These are phyloP conservation scores for Oropetium thomaeum DNA, from an alignment of 176 grass and related monocot genomes.

Conservation along the genomic window DNA sequence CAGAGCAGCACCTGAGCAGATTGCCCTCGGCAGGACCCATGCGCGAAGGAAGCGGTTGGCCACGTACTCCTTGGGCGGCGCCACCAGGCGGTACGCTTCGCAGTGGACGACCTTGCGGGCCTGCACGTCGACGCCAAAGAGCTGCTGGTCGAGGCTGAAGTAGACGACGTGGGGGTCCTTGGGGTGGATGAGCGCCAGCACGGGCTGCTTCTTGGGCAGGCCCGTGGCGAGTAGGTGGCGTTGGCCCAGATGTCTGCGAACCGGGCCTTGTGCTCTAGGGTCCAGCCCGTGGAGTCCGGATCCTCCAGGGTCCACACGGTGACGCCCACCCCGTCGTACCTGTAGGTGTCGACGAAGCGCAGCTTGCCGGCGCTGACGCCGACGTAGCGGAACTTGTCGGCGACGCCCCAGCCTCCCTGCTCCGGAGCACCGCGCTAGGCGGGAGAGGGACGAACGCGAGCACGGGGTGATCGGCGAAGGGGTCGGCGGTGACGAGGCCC, in stretches of 20 bases:
- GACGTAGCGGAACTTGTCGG: background rate
- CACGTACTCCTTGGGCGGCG: background rate
- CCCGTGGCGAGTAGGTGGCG: background rate
- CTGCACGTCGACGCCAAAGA: background rate
- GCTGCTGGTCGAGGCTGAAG: background rate
- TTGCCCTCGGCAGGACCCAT: background rate
- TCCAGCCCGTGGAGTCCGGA: too few relatives aligned
- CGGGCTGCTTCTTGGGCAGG: background rate
- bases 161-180: background rate
- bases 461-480: too few relatives aligned
- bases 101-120: background rate
- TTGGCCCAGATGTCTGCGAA: background rate
- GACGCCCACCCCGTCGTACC: too few relatives aligned
- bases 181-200: slow-evolving; percentile 1
- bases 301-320: too few relatives aligned
- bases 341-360: background rate
- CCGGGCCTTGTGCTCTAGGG: background rate
- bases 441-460: too few relatives aligned
- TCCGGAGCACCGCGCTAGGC: background rate
- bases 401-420: background rate
- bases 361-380: background rate
- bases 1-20: background rate
- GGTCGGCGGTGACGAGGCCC: too few relatives aligned
- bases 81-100: background rate
- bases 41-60: background rate